Percentiles rank a stretch among this genome's conserved stretches.
These are phyloP conservation scores for Heterobasidion parviporum DNA, from an alignment of 1,284 basidiomycete genomes.

Conservation along the genomic window DNA sequence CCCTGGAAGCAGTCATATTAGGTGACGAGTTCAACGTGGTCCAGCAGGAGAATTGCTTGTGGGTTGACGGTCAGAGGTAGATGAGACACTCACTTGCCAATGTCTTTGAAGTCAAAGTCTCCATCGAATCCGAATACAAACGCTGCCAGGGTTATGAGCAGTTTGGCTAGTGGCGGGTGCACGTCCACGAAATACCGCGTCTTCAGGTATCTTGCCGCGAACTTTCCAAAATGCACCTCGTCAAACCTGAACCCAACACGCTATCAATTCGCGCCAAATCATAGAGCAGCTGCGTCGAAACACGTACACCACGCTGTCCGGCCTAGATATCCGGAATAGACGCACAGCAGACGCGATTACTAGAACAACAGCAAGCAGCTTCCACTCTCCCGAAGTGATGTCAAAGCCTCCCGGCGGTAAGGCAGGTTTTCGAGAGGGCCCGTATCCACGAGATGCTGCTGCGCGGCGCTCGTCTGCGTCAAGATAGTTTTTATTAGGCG, in stretches of 20 bases:
- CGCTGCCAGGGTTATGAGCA: constrained; percentile 87
- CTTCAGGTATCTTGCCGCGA: constrained; percentile 87
- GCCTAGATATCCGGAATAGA: constrained; percentile 72
- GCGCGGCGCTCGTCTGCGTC: constrained; percentile 68
- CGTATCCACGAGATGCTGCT: constrained; percentile 57
- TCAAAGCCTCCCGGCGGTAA: constrained; percentile 58
- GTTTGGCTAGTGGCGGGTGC: constrained; percentile 94
- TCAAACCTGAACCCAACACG: constrained; percentile 61
- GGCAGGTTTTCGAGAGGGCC: constrained; percentile 38
- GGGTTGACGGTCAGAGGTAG: no score
- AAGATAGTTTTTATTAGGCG: constrained; percentile 33
- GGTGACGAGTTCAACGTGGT: not conserved
- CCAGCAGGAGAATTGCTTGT: no score
- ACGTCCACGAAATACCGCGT: constrained; percentile 93
- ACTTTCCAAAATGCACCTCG: constrained; percentile 96
- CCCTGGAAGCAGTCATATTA: constrained; percentile 30
- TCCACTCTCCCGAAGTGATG: constrained; percentile 64
- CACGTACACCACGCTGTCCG: constrained; percentile 84
- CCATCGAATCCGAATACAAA: constrained; percentile 91
- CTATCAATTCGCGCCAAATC: not conserved
- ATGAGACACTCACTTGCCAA: constrained; percentile 69
- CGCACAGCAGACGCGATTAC: constrained; percentile 68
- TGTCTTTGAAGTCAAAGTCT: constrained; percentile 94
- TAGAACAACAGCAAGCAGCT: constrained; percentile 54
- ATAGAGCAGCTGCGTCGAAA: not conserved